These are phyloP conservation scores for Kalmanozyma brasiliensis DNA, from an alignment of 1,284 basidiomycete genomes.

Conservation along the genomic window DNA sequence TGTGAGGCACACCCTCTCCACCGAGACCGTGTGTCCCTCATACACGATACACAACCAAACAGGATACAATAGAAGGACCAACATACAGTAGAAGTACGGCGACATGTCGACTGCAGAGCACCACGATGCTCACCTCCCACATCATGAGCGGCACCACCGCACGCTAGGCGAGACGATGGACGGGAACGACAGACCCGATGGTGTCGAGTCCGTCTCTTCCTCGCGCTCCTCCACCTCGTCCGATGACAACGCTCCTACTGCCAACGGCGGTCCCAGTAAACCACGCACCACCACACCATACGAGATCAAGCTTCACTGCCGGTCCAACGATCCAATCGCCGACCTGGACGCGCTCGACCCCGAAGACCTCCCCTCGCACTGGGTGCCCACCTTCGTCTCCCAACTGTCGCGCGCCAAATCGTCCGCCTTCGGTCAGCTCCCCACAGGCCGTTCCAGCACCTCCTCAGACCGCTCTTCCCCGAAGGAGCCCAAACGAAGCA, in stretches of 20 bases:
- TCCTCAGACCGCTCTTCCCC: constrained; percentile 1
- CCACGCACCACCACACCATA: constrained; percentile 7
- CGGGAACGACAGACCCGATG: constrained; percentile 8
- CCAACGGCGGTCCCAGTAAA: constrained; percentile 1
- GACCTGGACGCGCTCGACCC: constrained; percentile 21
- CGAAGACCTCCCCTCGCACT: constrained; percentile 31
- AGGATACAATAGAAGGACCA: not conserved
- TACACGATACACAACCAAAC: not conserved
- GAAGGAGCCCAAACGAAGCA: constrained; percentile 2
- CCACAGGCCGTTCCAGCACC: constrained; percentile 6
- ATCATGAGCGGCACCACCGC: constrained; percentile 18
- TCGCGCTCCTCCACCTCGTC: constrained; percentile 16
- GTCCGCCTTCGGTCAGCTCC: constrained; percentile 19
- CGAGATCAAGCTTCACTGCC: constrained; percentile 20
- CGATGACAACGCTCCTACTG: not conserved
- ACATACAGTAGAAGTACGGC: not conserved
- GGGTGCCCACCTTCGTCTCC: constrained; percentile 31
- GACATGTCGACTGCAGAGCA: constrained; percentile 6
- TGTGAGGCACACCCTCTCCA: too few relatives aligned
- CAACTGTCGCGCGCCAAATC: constrained; percentile 34
- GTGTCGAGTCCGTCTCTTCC: constrained; percentile 17
- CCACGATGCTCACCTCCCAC: constrained; percentile 6
- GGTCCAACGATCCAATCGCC: constrained; percentile 23
- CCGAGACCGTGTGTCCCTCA: too few relatives aligned
- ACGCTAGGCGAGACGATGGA: constrained; percentile 15